Base-by-base conservation (phyloP, 257 asterid genomes). In the Phtheirospermum japonicum region DNA sequence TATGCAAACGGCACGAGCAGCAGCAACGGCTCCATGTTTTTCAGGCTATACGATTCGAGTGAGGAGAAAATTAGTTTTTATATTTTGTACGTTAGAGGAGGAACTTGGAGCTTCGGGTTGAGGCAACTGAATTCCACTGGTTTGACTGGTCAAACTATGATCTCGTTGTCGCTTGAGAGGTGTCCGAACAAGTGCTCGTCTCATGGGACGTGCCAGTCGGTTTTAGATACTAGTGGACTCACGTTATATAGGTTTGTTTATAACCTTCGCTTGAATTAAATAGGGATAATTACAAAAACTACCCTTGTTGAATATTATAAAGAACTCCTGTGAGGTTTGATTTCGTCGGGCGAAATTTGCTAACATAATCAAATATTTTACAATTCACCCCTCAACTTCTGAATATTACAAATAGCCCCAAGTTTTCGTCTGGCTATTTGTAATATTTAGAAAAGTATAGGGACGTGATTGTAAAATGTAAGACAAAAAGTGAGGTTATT, bases 11-110 rank as follows among this genome's bases (percentile, higher is more conserved):
- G 76, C 76, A 77, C 96, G 14, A 87, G 79, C 70, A 85, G 75
- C 75, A 87, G 97, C 79, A 78, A 83, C 9, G 92, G 88, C 54
- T 89, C 99, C 64, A 85, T 83, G 88, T 93, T 89, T 65, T 93
- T 93, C 75, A 89, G 83, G 87, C 32, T 81, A 46, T 83, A 89
- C 37, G 97, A 89, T 69, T 73, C 87, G 5, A 75, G 75, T 43
- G 92, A 85, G 34, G 72, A 73, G 51, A 71, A 70, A 10, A 70
- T 93, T 55, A 81, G 81, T 80, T 89, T 93, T 61, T 93, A 87
- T 67, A 64, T 93, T 34, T 66, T 93, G 20, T 89, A 87, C 46
- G 83, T 73, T 16, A 69, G 84, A 78, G 96, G 79, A 61, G 99
- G 99, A 71, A 79, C 81, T 39, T 93, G 99, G 99, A 61, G 80